Evolutionary conservation across 441 rosid genomes (phyloP), one percentile per base, ranked within the genome.

Genomic region (Jatropha podagrica): DNA sequence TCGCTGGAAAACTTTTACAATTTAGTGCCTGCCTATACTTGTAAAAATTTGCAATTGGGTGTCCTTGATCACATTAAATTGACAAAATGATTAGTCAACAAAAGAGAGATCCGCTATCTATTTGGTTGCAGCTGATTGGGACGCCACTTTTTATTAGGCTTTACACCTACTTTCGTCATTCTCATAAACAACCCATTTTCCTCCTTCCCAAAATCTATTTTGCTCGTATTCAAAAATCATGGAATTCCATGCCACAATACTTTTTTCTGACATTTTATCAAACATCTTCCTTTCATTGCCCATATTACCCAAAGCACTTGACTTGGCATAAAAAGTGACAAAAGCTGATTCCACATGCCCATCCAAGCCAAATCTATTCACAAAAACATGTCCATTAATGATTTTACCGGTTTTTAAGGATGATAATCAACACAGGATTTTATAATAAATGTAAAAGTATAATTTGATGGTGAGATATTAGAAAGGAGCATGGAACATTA

Each of bases 211-310:
- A 27, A 74, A 76, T 60, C 97, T 98, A 46, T 90, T 88, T 78
- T 90, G 96, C 81, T 92, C 98, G 37, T 88, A 92, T 10, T 95
- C 92, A 0, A 95, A 93, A 80, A 95, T 80, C 77, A 93, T 87
- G 20, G 96, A 86, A 75, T 93, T 93, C 99, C 98, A 95, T 3
- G 96, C 90, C 26, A 95, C 97, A 23, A 88, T n/a, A 11, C 86
- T 85, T 82, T 77, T 88, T 0, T 78, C 93, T 20, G 87, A 86
- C 92, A 91, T 87, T 87, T 54, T 83, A 71, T 90, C 97, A 75
- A 93, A 93, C 87, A 92, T 83, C 72, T 78, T 77, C 62, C 92
- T 88, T 10, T 98, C 97, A 44, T 69, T 72, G n/a, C n/a, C n/a
- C 32, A 2, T 1, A 27, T 27, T 0, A 32, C 58, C 13, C 75